Evolutionary conservation across 139 green algal species (phyloP).

Genomic region (Raphidocelis subcapitata): DNA sequence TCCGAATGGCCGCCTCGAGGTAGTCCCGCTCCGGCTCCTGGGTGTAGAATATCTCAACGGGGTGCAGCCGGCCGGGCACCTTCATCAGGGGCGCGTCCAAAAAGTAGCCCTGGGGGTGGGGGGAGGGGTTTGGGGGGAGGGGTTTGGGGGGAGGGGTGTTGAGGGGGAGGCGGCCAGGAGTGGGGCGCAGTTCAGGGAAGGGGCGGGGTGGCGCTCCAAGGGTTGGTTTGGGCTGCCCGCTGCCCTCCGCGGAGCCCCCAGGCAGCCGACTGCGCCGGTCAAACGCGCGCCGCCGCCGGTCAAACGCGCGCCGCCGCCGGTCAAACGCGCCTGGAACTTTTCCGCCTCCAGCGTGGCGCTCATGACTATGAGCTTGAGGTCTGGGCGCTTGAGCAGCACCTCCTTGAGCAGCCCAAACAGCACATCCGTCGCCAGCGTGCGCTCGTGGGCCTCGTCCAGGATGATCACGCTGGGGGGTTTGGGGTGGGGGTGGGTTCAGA

Average conservation of each 20-base stretch:
- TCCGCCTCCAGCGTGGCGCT: constrained; percentile 97
- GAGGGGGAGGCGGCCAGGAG: no score
- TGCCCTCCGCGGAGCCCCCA: no score
- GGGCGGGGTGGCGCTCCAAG: no score
- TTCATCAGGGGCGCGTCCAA: constrained; percentile 29
- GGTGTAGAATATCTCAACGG: constrained; percentile 99
- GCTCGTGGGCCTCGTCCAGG: constrained; percentile 99
- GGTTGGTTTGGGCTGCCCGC: no score
- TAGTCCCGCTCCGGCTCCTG: constrained; percentile 98
- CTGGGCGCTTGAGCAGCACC: constrained; percentile 79
- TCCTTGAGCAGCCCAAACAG: constrained; percentile 98
- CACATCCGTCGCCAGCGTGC: constrained; percentile 97
- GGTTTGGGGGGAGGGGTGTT: no score
- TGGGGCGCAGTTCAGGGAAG: no score
- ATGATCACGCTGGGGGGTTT: constrained; percentile 98
- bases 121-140: no score
- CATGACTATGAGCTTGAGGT: constrained; percentile 99
- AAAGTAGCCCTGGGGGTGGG: constrained; percentile 30
- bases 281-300: no score
- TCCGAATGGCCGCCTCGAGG: constrained; percentile 96
- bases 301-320: no score
- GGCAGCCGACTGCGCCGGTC: no score
- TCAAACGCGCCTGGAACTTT: no score
- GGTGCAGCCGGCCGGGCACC: constrained; percentile 95
- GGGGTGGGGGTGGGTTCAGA: no score